Percentiles rank a stretch among this genome's conserved stretches.
These are phyloP conservation scores for Monosporascus sp. DNA, from an alignment of 2,329 filamentous ascomycete species.

Conservation along the genomic window DNA sequence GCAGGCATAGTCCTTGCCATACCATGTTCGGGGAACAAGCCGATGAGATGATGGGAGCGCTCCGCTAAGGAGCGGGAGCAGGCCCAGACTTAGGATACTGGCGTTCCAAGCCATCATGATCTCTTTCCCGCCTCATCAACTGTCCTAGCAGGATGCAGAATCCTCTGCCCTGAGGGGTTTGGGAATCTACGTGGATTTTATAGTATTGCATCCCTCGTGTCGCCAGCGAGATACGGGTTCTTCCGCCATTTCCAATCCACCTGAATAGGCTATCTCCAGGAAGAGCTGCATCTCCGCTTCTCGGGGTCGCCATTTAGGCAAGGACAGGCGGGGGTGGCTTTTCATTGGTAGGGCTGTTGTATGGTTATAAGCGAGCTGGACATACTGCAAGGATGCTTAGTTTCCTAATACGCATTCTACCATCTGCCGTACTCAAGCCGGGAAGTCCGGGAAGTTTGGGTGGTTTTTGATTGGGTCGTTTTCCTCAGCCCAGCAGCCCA, in stretches of 20 bases:
- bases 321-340: neutral
- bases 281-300: neutral
- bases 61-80: constrained; percentile 6
- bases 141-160: neutral
- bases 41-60: constrained; percentile 2
- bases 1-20: constrained; percentile 24
- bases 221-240: too few relatives aligned
- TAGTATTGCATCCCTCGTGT: neutral
- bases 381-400: too few relatives aligned
- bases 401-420: too few relatives aligned
- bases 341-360: neutral
- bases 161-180: neutral
- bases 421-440: too few relatives aligned
- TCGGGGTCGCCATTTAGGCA: neutral
- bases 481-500: too few relatives aligned
- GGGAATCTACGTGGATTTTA: neutral
- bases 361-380: too few relatives aligned
- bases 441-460: too few relatives aligned
- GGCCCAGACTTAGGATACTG: constrained; percentile 3
- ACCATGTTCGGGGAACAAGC: constrained; percentile 19
- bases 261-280: neutral
- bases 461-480: too few relatives aligned
- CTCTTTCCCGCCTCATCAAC: neutral
- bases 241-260: neutral
- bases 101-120: constrained; percentile 10